Conservation (phyloP, 768 basidiomycete genomes). For the Rhodosporidiobolus odoratus region DNA sequence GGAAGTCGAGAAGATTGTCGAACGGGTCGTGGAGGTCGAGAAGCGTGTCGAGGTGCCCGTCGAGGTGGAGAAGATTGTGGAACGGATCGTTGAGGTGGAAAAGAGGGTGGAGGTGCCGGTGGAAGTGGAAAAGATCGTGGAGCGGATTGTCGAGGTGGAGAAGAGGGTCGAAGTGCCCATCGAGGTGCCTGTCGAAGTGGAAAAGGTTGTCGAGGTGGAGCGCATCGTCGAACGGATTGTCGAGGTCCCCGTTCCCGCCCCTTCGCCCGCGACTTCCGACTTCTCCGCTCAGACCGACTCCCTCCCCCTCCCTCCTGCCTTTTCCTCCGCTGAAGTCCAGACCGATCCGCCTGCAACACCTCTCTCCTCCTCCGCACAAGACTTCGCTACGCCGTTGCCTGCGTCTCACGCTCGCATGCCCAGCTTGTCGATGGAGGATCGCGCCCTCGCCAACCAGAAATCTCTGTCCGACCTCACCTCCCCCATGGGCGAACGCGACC, state of each 20-base stretch:
- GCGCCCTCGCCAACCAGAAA: slow-evolving; percentile 26
- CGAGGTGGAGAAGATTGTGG: slow-evolving; percentile 36
- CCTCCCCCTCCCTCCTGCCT: background rate
- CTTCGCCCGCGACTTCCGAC: slow-evolving; percentile 6
- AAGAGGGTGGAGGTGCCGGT: slow-evolving; percentile 25
- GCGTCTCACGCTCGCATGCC: background rate
- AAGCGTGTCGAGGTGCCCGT: slow-evolving; percentile 42
- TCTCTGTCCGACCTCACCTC: slow-evolving; percentile 25
- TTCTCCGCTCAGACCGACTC: slow-evolving; percentile 14
- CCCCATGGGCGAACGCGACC: slow-evolving; percentile 11
- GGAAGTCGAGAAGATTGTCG: slow-evolving; percentile 19
- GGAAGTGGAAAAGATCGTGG: slow-evolving; percentile 38
- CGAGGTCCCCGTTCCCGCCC: slow-evolving; percentile 19
- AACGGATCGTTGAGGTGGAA: slow-evolving; percentile 27
- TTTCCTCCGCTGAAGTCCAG: slow-evolving; percentile 10
- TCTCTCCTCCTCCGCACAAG: slow-evolving; percentile 1
- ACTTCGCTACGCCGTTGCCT: background rate
- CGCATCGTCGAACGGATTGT: slow-evolving; percentile 29
- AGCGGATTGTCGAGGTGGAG: slow-evolving; percentile 27
- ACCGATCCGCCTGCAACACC: slow-evolving; percentile 13
- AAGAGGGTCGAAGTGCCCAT: slow-evolving; percentile 33
- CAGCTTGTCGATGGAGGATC: slow-evolving; percentile 25
- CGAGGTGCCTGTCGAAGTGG: slow-evolving; percentile 33
- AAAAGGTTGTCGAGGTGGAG: slow-evolving; percentile 9
- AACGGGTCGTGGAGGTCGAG: slow-evolving; percentile 40